phyloP scores from a whole-genome alignment of 148 eudicot species.

The Chenopodium album region DNA sequence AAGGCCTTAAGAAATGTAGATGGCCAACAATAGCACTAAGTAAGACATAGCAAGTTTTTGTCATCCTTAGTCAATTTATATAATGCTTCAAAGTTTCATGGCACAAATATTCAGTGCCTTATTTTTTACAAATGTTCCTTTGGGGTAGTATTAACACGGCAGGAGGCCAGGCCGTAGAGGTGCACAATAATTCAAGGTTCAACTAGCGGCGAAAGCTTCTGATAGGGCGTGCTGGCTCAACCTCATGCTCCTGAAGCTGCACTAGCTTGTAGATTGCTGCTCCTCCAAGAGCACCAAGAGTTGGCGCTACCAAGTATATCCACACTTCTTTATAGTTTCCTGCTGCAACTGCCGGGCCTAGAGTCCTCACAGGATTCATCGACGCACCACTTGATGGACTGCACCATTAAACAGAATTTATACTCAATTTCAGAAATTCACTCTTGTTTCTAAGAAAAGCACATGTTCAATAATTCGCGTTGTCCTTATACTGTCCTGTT shows the following conservation, averaged over 20 bases:
- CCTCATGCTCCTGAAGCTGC: slow-evolving; percentile 71
- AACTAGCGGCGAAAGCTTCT: slow-evolving; percentile 86
- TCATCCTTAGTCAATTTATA: not conserved
- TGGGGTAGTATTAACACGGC: slow-evolving; percentile 2
- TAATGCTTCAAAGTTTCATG: slow-evolving; percentile 8
- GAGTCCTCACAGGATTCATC: slow-evolving; percentile 92
- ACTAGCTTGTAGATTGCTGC: slow-evolving; percentile 79
- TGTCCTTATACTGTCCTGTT: not conserved
- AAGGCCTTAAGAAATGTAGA: not conserved
- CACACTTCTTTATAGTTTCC: slow-evolving; percentile 80
- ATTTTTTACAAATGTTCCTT: slow-evolving; percentile 3
- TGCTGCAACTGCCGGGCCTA: slow-evolving; percentile 94
- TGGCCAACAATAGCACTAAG: slow-evolving; percentile 3
- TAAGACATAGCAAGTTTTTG: not conserved
- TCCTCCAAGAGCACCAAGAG: slow-evolving; percentile 77
- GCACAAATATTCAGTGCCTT: slow-evolving; percentile 5
- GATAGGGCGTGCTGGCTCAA: slow-evolving; percentile 52
- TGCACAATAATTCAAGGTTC: not conserved
- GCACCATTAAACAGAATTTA: not conserved
- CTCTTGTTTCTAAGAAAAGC: not conserved
- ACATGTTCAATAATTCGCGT: not conserved
- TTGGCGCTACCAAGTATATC: slow-evolving; percentile 88
- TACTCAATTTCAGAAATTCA: not conserved
- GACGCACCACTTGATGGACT: slow-evolving; percentile 91
- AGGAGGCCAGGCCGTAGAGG: not conserved